Evolutionary conservation across 768 basidiomycete genomes (phyloP).

Genomic region (Suillus fuscotomentosus): DNA sequence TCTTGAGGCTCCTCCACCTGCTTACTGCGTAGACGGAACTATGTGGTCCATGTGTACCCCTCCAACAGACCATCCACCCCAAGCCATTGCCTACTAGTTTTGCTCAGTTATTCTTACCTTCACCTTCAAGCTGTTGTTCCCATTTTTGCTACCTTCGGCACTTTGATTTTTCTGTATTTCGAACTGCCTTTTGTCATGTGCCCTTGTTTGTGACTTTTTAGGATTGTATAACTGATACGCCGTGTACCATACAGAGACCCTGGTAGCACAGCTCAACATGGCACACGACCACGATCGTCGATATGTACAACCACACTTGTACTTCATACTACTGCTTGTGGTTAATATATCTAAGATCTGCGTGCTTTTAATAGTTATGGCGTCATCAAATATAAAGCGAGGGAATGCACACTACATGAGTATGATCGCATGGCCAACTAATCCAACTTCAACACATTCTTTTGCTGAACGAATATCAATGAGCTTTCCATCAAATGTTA

Average conservation of each 20-base stretch:
- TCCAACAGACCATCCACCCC: neutral
- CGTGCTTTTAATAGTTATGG: neutral
- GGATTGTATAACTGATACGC: neutral
- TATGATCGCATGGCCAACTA: neutral
- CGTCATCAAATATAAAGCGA: neutral
- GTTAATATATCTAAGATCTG: slow-evolving; percentile 1
- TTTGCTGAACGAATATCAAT: neutral
- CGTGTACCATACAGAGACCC: neutral
- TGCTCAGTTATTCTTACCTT: neutral
- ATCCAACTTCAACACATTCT: neutral
- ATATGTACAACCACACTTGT: slow-evolving; percentile 1
- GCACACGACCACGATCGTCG: neutral
- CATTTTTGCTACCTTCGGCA: neutral
- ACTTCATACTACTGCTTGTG: neutral
- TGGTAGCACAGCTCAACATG: neutral
- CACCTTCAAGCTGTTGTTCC: neutral
- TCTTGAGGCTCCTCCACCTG: slow-evolving; percentile 28
- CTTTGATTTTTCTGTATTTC: neutral
- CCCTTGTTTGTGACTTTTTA: neutral
- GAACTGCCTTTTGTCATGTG: neutral
- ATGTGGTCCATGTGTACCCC: slow-evolving; percentile 7
- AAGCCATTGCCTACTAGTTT: neutral
- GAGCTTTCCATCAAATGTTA: neutral
- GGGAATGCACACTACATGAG: neutral
- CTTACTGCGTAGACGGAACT: slow-evolving; percentile 18